Percentiles rank a stretch among this genome's conserved stretches.
Conservation (phyloP, 768 basidiomycete genomes). For the Tylopilus sp. region DNA sequence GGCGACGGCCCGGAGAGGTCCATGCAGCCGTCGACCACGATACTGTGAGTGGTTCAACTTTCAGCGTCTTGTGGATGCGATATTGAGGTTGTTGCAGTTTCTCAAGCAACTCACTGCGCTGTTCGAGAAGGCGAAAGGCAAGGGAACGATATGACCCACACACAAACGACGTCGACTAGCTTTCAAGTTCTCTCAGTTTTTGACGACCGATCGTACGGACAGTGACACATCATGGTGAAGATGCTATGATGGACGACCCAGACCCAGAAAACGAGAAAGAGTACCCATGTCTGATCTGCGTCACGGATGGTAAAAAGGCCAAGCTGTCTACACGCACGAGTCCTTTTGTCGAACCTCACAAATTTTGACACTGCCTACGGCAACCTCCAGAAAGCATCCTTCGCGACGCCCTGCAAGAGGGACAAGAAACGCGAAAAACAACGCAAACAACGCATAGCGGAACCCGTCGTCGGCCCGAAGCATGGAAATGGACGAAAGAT, state of each 20-base stretch:
- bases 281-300: constrained; percentile 82
- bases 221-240: constrained; percentile 74
- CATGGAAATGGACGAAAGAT: constrained; percentile 70
- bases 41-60: constrained; percentile 41
- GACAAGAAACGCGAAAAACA: constrained; percentile 92
- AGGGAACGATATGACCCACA: constrained; percentile 87
- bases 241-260: constrained; percentile 49
- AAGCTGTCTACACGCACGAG: constrained; percentile 79
- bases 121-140: constrained; percentile 66
- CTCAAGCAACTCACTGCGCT: constrained; percentile 60
- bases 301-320: constrained; percentile 60
- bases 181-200: background rate
- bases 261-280: constrained; percentile 38
- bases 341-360: constrained; percentile 41
- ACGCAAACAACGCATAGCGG: constrained; percentile 72
- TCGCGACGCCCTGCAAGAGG: constrained; percentile 80
- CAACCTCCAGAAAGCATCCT: constrained; percentile 71
- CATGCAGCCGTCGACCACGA: constrained; percentile 60
- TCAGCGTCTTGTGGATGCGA: background rate
- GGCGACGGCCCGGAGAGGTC: no score
- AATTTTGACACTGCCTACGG: constrained; percentile 77
- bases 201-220: background rate
- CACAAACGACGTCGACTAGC: constrained; percentile 81
- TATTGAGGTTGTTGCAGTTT: constrained; percentile 52
- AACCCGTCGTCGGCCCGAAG: constrained; percentile 71